Evolutionary conservation across 2,329 filamentous ascomycete species (phyloP).

Genomic region (Diaporthe australafricana): DNA sequence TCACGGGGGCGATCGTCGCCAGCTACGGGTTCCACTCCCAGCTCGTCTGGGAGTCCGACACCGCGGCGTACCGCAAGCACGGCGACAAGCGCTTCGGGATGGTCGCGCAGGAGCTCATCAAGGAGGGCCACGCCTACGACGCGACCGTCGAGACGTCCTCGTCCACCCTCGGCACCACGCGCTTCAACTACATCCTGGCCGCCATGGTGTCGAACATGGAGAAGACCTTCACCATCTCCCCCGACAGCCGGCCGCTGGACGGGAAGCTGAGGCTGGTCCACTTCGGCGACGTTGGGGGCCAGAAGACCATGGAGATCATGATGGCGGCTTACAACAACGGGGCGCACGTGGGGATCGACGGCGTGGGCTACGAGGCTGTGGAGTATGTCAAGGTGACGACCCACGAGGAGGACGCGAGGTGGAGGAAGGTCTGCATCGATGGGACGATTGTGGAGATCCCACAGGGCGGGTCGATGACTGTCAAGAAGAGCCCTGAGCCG

Average conservation of each 20-base stretch:
- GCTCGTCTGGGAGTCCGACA: constrained; percentile 92
- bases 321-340: constrained; percentile 69
- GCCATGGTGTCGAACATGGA: constrained; percentile 86
- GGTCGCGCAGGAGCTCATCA: constrained; percentile 82
- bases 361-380: constrained; percentile 78
- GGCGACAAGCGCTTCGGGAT: constrained; percentile 85
- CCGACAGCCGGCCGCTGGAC: constrained; percentile 76
- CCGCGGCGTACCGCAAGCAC: constrained; percentile 80
- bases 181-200: constrained; percentile 82
- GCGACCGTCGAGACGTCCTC: constrained; percentile 53
- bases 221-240: constrained; percentile 84
- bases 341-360: constrained; percentile 64
- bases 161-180: constrained; percentile 20
- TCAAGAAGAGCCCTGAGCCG: constrained; percentile 61
- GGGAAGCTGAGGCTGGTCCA: constrained; percentile 78
- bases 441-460: constrained; percentile 85
- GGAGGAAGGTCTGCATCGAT: constrained; percentile 92
- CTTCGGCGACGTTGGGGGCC: constrained; percentile 75
- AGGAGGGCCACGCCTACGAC: constrained; percentile 61
- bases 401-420: constrained; percentile 74
- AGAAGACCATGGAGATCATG: constrained; percentile 83
- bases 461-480: constrained; percentile 75
- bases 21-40: constrained; percentile 92
- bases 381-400: constrained; percentile 76
- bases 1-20: constrained; percentile 84